Evolutionary conservation across 768 basidiomycete genomes (phyloP), one percentile per base, ranked within the genome.

Genomic region (Kwoniella heveanensis): DNA sequence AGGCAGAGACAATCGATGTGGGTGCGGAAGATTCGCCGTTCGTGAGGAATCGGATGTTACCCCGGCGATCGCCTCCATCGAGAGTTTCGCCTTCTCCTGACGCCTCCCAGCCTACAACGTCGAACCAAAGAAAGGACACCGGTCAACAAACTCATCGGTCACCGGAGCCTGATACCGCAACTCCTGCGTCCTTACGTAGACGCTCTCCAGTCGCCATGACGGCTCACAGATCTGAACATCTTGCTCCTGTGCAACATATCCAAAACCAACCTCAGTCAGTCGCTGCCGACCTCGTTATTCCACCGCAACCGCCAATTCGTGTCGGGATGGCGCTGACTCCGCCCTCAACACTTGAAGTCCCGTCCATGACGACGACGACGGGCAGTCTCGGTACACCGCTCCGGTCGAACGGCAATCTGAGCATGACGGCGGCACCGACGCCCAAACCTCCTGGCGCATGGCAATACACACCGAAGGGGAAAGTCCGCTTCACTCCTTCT

Each of bases 381-480:
- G 15, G 5, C 19, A 29, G 48, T n/a, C n/a, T n/a, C n/a, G n/a
- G n/a, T 19, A 60, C 58, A 47, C 47, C 54, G 5, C 27, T 54
- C n/a, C 8, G 17, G 26, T 30, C 65, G 5, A 32, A 53, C 32
- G 22, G 49, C 3, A 49, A 62, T 44, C 7, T 36, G 6, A 57
- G 46, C 25, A 46, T 46, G 1, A n/a, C n/a, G n/a, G n/a, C n/a
- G n/a, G 8, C 51, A 10, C 59, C 55, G 15, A 66, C 65, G 12
- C 66, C 66, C 1, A 67, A 63, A 60, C 61, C 66, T 22, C 66
- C 66, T 8, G 66, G 66, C 13, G 66, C 60, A 32, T 72, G 67
- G 67, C 37, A 64, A 53, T 52, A 55, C 9, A 51, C 32, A 2
- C 29, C 57, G 8, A 62, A 60, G 27, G 27, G 53, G 2, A 64